Evolutionary conservation across 257 asterid genomes (phyloP).

Genomic region (Ajuga chamaepitys): DNA sequence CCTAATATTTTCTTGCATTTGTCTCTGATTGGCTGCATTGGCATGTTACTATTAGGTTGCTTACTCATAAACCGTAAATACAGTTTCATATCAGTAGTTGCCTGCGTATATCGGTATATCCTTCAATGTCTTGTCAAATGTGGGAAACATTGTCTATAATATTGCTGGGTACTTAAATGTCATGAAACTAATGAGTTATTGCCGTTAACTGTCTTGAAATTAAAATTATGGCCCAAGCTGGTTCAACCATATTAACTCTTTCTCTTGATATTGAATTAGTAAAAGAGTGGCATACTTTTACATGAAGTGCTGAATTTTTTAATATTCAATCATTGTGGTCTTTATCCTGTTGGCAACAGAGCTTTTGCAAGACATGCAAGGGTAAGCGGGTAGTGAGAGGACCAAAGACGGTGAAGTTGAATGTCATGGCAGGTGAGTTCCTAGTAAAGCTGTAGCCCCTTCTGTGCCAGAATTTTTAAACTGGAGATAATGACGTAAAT

Average conservation of each 20-base stretch:
- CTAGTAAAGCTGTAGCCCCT: neutral
- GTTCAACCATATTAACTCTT: neutral
- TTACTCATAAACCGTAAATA: neutral
- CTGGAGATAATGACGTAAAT: neutral
- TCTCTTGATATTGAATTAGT: neutral
- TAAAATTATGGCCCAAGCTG: neutral
- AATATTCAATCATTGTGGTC: conserved; percentile 7
- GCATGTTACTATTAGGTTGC: neutral
- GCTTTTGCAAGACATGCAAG: conserved; percentile 80
- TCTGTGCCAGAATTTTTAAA: neutral
- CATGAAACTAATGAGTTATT: neutral
- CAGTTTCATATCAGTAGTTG: neutral
- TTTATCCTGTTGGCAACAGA: conserved; percentile 37
- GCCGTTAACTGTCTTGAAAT: neutral
- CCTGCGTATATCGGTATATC: neutral
- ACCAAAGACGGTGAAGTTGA: conserved; percentile 62
- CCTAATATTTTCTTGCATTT: neutral
- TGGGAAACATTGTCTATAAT: neutral
- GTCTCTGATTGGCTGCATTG: neutral
- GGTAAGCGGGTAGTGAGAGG: conserved; percentile 76
- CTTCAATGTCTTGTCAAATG: neutral
- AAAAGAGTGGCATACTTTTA: neutral
- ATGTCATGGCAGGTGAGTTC: conserved; percentile 65
- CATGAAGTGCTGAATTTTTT: neutral
- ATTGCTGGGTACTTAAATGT: neutral